These are phyloP conservation scores for Backusella morwellensis DNA, from an alignment of 192 early-diverging fungal genomes.

Conservation along the genomic window DNA sequence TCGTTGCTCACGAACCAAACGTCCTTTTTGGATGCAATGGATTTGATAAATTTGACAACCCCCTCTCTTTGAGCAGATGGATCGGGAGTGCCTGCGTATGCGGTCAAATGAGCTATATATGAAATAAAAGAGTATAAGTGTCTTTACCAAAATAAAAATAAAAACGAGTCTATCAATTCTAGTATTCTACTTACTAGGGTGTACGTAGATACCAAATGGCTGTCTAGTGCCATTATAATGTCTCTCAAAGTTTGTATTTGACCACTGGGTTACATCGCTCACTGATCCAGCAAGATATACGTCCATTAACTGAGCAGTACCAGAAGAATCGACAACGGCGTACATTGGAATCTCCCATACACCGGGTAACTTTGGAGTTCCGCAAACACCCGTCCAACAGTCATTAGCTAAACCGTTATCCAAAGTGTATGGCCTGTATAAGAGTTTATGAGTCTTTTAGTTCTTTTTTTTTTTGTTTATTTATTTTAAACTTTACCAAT, in stretches of 20 bases:
- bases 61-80: conserved; percentile 17
- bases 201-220: conserved; percentile 51
- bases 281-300: conserved; percentile 45
- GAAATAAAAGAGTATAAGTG: background rate
- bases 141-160: too few relatives aligned
- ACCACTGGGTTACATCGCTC: conserved; percentile 39
- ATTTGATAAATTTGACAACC: conserved; percentile 52
- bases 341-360: conserved; percentile 70
- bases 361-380: conserved; percentile 39
- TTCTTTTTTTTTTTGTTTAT: background rate
- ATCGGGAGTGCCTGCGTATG: conserved; percentile 26
- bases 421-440: conserved; percentile 56
- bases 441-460: background rate
- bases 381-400: conserved; percentile 52
- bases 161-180: too few relatives aligned
- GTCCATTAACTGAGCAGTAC: conserved; percentile 41
- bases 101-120: conserved; percentile 35
- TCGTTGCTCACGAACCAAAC: conserved; percentile 71
- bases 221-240: conserved; percentile 49
- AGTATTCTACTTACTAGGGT: conserved; percentile 19
- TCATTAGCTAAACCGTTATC: conserved; percentile 64
- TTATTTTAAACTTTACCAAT: conserved; percentile 37
- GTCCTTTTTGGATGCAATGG: conserved; percentile 47
- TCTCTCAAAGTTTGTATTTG: conserved; percentile 51
- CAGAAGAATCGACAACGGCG: conserved; percentile 41